These are phyloP conservation scores for Eremothecium sinecaudum DNA, from an alignment of 1,139 yeast genomes.

Conservation along the genomic window DNA sequence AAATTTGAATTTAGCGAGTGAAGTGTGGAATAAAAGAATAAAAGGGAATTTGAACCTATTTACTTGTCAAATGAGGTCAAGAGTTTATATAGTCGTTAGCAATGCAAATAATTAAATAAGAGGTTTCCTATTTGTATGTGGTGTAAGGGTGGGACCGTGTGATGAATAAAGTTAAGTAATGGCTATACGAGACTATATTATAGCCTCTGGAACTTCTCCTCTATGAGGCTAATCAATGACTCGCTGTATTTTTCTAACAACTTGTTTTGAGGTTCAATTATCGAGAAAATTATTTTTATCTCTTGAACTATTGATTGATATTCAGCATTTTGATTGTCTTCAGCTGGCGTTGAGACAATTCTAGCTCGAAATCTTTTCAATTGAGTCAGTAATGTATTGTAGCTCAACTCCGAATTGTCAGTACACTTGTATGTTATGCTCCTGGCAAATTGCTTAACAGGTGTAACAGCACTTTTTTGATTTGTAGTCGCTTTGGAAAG, in stretches of 20 bases:
- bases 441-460: background rate
- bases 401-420: background rate
- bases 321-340: slow-evolving; percentile 1
- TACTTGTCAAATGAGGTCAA: background rate
- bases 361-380: background rate
- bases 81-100: too few species aligned
- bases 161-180: too few species aligned
- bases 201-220: slow-evolving; percentile 3
- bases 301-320: slow-evolving; percentile 5
- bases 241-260: slow-evolving; percentile 6
- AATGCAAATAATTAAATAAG: too few species aligned
- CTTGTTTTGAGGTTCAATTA: slow-evolving; percentile 6
- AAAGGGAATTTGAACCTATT: background rate
- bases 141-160: too few species aligned
- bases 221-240: slow-evolving; percentile 4
- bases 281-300: slow-evolving; percentile 3
- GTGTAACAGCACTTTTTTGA: background rate
- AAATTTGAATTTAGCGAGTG: too few species aligned
- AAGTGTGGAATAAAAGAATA: too few species aligned
- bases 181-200: too few species aligned
- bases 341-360: background rate
- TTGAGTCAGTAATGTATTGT: slow-evolving; percentile 1
- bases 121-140: too few species aligned
- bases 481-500: background rate
- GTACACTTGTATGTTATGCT: background rate